Evolutionary conservation across 2,329 filamentous ascomycete species (phyloP).

Genomic region (Ophiostoma himal-ulmi): DNA sequence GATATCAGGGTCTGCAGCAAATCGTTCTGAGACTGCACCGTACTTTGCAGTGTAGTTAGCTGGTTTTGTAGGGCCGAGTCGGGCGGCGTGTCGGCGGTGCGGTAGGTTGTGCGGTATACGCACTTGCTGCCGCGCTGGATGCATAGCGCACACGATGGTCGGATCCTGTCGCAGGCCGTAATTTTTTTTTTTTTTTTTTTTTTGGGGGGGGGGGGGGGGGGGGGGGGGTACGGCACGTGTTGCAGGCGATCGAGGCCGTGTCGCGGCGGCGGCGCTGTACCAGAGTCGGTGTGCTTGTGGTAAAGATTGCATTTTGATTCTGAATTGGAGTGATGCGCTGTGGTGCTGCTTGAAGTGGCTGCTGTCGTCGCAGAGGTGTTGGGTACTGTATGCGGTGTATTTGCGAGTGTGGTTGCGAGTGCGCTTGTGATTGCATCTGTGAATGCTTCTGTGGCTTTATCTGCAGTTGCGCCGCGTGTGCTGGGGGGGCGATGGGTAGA

Average conservation of each 20-base stretch:
- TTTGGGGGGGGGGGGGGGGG: no score
- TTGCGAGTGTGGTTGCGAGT: background rate
- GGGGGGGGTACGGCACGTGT: conserved; percentile 22
- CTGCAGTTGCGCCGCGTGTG: background rate
- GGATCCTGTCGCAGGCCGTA: conserved; percentile 17
- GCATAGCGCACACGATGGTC: conserved; percentile 20
- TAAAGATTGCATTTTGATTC: background rate
- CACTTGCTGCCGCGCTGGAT: conserved; percentile 17
- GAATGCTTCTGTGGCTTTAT: background rate
- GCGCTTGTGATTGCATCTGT: background rate
- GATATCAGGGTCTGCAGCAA: background rate
- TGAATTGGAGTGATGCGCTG: background rate
- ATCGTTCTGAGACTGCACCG: background rate
- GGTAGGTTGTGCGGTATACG: conserved; percentile 19
- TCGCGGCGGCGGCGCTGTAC: conserved; percentile 17
- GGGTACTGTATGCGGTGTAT: background rate
- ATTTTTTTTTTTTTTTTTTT: no score
- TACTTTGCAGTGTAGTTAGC: background rate
- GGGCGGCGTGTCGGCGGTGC: conserved; percentile 13
- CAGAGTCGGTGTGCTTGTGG: background rate
- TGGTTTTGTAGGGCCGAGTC: background rate
- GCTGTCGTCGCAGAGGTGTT: background rate
- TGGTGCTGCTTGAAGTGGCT: background rate
- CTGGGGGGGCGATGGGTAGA: background rate
- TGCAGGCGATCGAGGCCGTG: conserved; percentile 21